A percentile compares a stretch with the other conserved stretches of the same genome.
phyloP scores from a whole-genome alignment of 2,329 filamentous ascomycete genomes.

The Exophiala alcalophila region DNA sequence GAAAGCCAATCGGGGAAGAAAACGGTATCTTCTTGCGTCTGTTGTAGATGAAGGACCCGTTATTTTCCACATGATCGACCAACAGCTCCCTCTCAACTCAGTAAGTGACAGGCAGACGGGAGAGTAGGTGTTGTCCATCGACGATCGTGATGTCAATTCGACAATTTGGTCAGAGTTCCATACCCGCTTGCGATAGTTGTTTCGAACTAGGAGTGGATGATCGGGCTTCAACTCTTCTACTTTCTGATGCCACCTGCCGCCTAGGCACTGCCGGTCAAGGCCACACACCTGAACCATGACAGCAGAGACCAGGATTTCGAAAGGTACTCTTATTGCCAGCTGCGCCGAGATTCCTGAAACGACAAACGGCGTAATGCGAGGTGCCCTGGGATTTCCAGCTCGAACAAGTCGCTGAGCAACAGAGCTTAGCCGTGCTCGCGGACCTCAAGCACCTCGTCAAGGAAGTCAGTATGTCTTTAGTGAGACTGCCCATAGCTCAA shows the following conservation, averaged over 20 bases:
- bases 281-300: no score
- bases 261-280: no score
- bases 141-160: not conserved
- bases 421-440: not conserved
- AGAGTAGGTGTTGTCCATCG: not conserved
- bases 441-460: not conserved
- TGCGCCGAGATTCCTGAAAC: no score
- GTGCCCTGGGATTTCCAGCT: no score
- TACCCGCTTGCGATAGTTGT: no score
- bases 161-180: no score
- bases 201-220: no score
- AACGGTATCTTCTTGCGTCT: not conserved
- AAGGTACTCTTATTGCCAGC: no score
- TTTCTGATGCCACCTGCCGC: no score
- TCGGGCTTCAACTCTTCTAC: no score
- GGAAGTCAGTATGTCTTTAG: not conserved
- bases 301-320: no score
- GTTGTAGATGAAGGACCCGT: not conserved
- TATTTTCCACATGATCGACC: slow-evolving; percentile 1
- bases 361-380: no score
- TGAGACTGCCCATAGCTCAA: not conserved
- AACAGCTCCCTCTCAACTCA: not conserved
- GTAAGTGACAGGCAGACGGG: not conserved
- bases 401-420: not conserved
- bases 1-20: not conserved